These are phyloP conservation scores for Arachis stenosperma DNA, from an alignment of 306 rosid species.

Conservation along the genomic window DNA sequence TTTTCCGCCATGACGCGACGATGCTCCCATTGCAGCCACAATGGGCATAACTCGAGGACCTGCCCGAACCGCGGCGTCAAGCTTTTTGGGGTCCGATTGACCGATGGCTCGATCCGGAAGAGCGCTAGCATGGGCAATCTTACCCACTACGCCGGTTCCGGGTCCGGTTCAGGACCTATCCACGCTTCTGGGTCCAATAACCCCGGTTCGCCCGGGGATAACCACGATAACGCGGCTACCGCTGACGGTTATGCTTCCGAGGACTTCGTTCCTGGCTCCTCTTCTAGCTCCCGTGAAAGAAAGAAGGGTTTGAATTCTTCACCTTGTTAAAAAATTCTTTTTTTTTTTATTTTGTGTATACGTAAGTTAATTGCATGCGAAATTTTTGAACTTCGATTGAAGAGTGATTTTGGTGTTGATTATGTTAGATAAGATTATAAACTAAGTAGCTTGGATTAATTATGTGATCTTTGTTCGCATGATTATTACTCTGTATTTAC, in stretches of 20 bases:
- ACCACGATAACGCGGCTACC: constrained; percentile 70
- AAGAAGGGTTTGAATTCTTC: constrained; percentile 69
- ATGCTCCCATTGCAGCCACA: constrained; percentile 98
- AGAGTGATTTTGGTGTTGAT: neutral
- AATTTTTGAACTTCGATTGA: neutral
- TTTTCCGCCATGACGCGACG: constrained; percentile 73
- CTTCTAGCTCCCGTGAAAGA: constrained; percentile 89
- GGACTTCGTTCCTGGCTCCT: constrained; percentile 95
- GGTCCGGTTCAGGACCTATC: constrained; percentile 44
- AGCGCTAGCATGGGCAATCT: constrained; percentile 99
- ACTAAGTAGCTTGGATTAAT: neutral
- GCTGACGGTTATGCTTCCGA: constrained; percentile 96
- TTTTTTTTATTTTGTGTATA: neutral
- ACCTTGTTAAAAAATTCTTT: neutral
- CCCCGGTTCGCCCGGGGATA: constrained; percentile 87
- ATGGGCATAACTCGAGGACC: constrained; percentile 96
- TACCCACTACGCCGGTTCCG: constrained; percentile 71
- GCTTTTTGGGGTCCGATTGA: constrained; percentile 89
- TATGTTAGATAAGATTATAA: constrained; percentile 22
- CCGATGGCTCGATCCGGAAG: constrained; percentile 93
- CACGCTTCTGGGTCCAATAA: constrained; percentile 48
- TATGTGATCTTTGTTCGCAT: constrained; percentile 33
- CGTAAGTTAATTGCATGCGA: constrained; percentile 25
- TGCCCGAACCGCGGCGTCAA: constrained; percentile 97
- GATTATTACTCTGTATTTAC: neutral